These are phyloP conservation scores for maize (Zea mays) DNA, from an alignment of 176 grass and related monocot genomes.

Conservation along the genomic window Zm-B73-REFERENCE-NAM-5.0 NC_050105.1:137984001-137984500, in stretches of 20 bases:
- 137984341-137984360: background rate
- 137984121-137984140: too few species aligned
- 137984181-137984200: too few species aligned
- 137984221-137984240: too few species aligned
- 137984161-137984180: background rate
- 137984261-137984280: too few species aligned
- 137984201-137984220: too few species aligned
- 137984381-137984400: background rate
- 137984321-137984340: background rate
- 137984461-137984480: background rate
- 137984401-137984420: background rate
- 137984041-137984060: background rate
- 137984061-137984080: constrained; percentile 5
- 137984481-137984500: constrained; percentile 7
- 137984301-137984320: background rate
- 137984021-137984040: background rate
- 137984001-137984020: background rate
- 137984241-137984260: too few species aligned
- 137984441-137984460: background rate
- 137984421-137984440: background rate
- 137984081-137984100: background rate
- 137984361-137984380: background rate
- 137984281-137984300: too few species aligned
- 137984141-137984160: background rate
- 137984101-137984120: background rate